Base-by-base conservation (phyloP, 2,329 filamentous ascomycete species). In the Nectriaceae sp. region DNA sequence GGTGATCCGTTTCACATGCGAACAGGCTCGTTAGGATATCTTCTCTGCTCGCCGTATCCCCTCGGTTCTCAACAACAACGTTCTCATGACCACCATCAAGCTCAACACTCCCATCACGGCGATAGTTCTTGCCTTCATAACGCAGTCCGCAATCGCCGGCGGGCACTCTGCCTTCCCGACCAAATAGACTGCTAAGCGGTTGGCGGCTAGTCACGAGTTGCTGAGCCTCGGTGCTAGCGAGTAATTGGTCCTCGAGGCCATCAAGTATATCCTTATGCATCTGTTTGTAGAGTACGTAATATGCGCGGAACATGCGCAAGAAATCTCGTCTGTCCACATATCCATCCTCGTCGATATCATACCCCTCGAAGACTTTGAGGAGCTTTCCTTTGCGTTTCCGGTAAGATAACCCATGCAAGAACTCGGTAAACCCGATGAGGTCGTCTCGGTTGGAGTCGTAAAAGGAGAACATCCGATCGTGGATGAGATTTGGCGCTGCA, bases 401-500 rank as follows among this genome's bases (percentile, higher is more conserved):
- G 59, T 84, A 87, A 4, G 90, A 86, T 40, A 97, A 76, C 1
- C 90, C 94, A 48, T 87, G 84, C 20, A 97, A 73, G 63, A 97
- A 99, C 66, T 99, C 94, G 41, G 90, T 81, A 59, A 99, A 97
- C 6, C 89, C 89, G 60, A 99, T 97, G 6, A 96, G 75, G 19
- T 88, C 89, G 65, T 99, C 90, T 36, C 84, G 80, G 66, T 97
- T 93, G 24, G 86, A 89, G 69, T 99, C 94, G 68, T 97, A 99
- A 68, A 97, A 97, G 42, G 89, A 84, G 70, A 97, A 99, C 82
- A 97, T 94, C 57, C 94, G 88, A 67, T 99, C 93, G 64, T 96
- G 94, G 50, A 99, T 89, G 13, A 96, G 81, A 65, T 95, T 97
- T 2, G 93, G 90, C 1, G 87, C 80, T 11, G 88, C 84, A 46